Percentiles rank a stretch among this genome's conserved stretches.
phyloP scores from a whole-genome alignment of 352 stramenopile genomes.

The Phytophthora foliorum region DNA sequence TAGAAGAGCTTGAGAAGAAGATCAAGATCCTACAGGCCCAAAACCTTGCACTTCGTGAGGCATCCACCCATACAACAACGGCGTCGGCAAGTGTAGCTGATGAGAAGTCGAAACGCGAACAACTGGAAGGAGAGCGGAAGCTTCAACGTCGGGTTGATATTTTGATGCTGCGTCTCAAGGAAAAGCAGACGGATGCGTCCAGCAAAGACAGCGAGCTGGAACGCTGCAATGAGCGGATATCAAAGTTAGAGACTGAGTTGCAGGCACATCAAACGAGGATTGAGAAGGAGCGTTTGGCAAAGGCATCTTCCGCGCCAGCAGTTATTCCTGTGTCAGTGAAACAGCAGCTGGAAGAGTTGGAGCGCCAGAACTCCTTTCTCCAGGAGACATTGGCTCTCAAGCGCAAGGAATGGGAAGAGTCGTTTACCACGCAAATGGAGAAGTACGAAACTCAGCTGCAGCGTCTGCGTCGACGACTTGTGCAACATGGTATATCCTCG shows the following conservation, averaged over 20 bases:
- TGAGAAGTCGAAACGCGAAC: conserved; percentile 31
- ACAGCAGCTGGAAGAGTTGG: conserved; percentile 49
- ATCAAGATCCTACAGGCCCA: conserved; percentile 81
- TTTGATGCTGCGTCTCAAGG: conserved; percentile 72
- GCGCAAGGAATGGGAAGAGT: conserved; percentile 71
- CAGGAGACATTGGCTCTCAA: conserved; percentile 72
- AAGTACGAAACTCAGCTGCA: conserved; percentile 64
- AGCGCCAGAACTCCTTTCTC: conserved; percentile 67
- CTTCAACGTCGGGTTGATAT: conserved; percentile 76
- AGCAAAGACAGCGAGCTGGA: conserved; percentile 58
- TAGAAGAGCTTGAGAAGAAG: conserved; percentile 75
- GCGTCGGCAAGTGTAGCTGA: conserved; percentile 1
- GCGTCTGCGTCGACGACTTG: conserved; percentile 54
- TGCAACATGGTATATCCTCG: conserved; percentile 39
- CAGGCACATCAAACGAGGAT: conserved; percentile 29
- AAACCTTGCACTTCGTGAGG: conserved; percentile 83
- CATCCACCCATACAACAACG: conserved; percentile 11
- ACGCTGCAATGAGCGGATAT: conserved; percentile 42
- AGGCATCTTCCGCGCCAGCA: conserved; percentile 5
- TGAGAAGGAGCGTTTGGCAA: conserved; percentile 33
- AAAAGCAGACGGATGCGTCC: conserved; percentile 67
- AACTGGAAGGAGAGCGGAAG: conserved; percentile 77
- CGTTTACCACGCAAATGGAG: conserved; percentile 57
- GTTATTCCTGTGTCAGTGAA: conserved; percentile 15
- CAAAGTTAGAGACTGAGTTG: conserved; percentile 45